Conservation (phyloP, 495 filamentous ascomycete species). For the Xeromyces bisporus region DNA sequence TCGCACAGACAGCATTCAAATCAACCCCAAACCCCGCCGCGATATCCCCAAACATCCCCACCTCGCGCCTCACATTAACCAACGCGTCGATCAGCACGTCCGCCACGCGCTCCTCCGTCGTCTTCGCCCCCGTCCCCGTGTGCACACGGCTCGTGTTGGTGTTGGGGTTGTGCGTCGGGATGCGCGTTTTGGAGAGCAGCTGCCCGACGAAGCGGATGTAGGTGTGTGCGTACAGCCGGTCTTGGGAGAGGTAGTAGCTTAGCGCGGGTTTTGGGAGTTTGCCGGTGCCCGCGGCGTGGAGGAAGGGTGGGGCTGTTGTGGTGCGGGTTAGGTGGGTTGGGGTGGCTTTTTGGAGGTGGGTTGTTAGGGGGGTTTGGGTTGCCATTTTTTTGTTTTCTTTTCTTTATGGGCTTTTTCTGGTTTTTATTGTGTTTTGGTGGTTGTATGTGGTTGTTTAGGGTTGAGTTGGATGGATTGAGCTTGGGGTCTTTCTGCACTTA, state of each 20-base stretch:
- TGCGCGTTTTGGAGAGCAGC: conserved; percentile 44
- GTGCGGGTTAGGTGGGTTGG: conserved; percentile 25
- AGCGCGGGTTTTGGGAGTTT: conserved; percentile 37
- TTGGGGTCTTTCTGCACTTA: too few species aligned
- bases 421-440: too few species aligned
- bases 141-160: too few species aligned
- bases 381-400: conserved; percentile 4
- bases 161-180: conserved; percentile 28
- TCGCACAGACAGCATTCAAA: conserved; percentile 29
- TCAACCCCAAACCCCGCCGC: conserved; percentile 43
- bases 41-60: conserved; percentile 50
- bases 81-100: conserved; percentile 47
- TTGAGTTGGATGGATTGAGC: not conserved
- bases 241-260: conserved; percentile 57
- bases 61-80: conserved; percentile 47
- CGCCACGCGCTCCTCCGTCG: conserved; percentile 30
- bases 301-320: conserved; percentile 53
- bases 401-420: not conserved
- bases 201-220: conserved; percentile 52
- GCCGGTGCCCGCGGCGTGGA: conserved; percentile 47
- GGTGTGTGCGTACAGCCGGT: conserved; percentile 56
- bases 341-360: conserved; percentile 13
- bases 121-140: conserved; percentile 5
- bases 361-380: conserved; percentile 14
- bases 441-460: not conserved